These are phyloP conservation scores for Solanum chiquidenum DNA, from an alignment of 257 asterid species.

Conservation along the genomic window DNA sequence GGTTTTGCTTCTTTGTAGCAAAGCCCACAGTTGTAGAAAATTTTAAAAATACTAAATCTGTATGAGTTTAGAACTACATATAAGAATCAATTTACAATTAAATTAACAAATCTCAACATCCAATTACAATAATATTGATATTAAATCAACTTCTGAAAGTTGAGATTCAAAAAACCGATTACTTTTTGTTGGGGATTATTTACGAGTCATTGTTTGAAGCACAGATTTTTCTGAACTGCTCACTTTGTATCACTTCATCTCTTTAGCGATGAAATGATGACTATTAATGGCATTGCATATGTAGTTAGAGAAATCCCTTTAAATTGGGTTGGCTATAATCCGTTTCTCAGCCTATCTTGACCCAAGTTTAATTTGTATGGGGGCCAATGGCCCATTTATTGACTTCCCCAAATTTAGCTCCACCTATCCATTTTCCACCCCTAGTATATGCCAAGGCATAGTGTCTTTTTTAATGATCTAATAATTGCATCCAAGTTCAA, in stretches of 20 bases:
- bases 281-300: neutral
- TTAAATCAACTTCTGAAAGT: neutral
- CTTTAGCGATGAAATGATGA: neutral
- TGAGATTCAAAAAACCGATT: neutral
- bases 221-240: neutral
- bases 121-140: neutral
- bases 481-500: neutral
- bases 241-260: neutral
- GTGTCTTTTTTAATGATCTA: neutral
- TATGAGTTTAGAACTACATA: neutral
- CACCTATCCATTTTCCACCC: neutral
- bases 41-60: neutral
- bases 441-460: neutral
- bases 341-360: neutral
- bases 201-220: neutral
- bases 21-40: neutral
- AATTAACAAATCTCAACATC: neutral
- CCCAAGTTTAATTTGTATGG: neutral
- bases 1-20: neutral
- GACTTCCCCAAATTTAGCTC: neutral
- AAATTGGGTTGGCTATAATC: neutral
- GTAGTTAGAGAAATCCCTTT: neutral
- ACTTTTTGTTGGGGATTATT: neutral
- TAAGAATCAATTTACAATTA: neutral
- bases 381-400: neutral